Base-by-base conservation (phyloP, 2,329 filamentous ascomycete genomes). In the Phoma sp. region DNA sequence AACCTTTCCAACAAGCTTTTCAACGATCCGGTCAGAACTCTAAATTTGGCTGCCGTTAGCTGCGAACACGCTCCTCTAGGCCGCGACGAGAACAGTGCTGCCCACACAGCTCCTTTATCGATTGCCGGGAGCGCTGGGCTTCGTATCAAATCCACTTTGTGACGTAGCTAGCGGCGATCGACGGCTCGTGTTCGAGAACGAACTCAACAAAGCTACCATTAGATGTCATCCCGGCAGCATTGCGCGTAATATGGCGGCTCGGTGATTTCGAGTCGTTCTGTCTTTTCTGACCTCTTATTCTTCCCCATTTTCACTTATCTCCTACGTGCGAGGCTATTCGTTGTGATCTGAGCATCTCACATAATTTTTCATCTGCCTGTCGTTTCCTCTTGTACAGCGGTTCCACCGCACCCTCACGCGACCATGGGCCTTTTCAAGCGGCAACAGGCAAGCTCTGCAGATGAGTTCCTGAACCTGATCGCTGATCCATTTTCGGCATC, bases 391-490 rank as follows among this genome's bases (percentile, higher is more conserved):
- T 28, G 40, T 11, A 30, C 21, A 49, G 40, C 50, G 45, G 49
- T 53, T 47, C n/a, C 23, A 23, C 49, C 49, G 49, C 49, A 25
- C 23, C 40, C 40, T 32, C 47, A 47, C 49, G 39, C 54, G 32
- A 49, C 15, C 45, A 65, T 66, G 65, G 54, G 42, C 20, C 34
- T 61, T 9, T 21, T 30, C 23, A 55, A 42, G n/a, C 56, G 59
- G 10, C 56, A 61, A 26, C 53, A 48, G 9, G 36, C 52, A 38
- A 64, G 57, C 30, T 58, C 63, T 28, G 65, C 66, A 38, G 69
- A 76, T 47, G 47, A 68, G 40, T 78, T 79, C 52, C 57, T 79
- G 21, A 61, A 74, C 34, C 61, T 79, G 17, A 75, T 79, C 17
- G 67, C 70, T 38, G 68, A 76, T 57, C 75, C 76, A 7, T 78